phyloP scores from a whole-genome alignment of 1,284 basidiomycete genomes.

The Microbotryum intermedium region DNA sequence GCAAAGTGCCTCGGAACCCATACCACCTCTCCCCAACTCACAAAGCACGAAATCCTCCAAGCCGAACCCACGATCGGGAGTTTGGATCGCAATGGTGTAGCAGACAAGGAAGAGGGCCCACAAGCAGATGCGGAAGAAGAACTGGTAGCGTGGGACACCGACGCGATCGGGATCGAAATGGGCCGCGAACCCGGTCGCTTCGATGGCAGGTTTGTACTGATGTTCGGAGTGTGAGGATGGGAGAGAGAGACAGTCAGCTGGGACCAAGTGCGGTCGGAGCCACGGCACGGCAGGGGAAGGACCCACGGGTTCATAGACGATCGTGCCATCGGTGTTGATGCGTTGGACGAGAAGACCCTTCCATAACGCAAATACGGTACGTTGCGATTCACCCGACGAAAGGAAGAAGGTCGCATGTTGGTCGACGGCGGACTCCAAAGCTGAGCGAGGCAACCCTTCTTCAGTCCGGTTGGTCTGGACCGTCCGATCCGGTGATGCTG shows the following conservation, averaged over 20 bases:
- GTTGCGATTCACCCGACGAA: constrained; percentile 76
- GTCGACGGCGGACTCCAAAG: constrained; percentile 71
- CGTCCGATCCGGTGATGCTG: too few species aligned
- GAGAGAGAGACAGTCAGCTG: not conserved
- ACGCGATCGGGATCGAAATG: constrained; percentile 70
- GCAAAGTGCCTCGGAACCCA: not conserved
- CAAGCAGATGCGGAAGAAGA: constrained; percentile 49
- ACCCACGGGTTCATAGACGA: constrained; percentile 15
- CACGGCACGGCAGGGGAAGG: not conserved
- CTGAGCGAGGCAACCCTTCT: not conserved
- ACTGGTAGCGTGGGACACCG: constrained; percentile 64
- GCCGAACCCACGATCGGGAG: constrained; percentile 33
- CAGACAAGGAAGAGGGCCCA: constrained; percentile 77
- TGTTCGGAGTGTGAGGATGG: too few species aligned
- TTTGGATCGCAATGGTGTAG: constrained; percentile 45
- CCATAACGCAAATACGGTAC: constrained; percentile 38
- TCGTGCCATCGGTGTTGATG: not conserved
- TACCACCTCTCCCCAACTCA: too few species aligned
- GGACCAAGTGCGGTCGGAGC: constrained; percentile 3
- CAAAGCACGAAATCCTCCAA: constrained; percentile 27
- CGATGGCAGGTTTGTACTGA: constrained; percentile 42
- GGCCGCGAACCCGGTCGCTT: constrained; percentile 52
- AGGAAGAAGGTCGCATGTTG: constrained; percentile 63
- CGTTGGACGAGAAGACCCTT: constrained; percentile 37
- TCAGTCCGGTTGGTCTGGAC: too few species aligned